Conservation (phyloP, 371 early-diverging fungal species). For the Mucor saturninus region DNA sequence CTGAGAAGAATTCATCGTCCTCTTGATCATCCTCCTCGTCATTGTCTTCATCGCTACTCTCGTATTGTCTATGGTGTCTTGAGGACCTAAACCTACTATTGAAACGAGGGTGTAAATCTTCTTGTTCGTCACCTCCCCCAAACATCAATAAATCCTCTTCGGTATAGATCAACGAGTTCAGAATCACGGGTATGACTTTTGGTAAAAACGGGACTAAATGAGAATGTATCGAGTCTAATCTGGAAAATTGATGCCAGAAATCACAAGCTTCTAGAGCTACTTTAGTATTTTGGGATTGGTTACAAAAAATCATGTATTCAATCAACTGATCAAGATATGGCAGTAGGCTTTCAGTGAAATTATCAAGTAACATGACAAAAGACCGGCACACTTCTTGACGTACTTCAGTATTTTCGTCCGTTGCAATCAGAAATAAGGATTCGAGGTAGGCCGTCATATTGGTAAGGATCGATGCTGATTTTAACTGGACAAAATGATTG, state of each 20-base stretch:
- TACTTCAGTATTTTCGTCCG: conserved; percentile 72
- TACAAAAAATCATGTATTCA: conserved; percentile 91
- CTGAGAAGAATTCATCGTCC: conserved; percentile 85
- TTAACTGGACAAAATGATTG: conserved; percentile 77
- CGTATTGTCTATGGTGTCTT: conserved; percentile 33
- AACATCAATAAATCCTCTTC: conserved; percentile 82
- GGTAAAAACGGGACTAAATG: conserved; percentile 77
- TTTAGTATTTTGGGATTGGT: conserved; percentile 74
- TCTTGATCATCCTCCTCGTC: conserved; percentile 89
- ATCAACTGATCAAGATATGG: conserved; percentile 81
- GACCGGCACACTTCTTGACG: conserved; percentile 89
- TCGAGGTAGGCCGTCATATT: conserved; percentile 73
- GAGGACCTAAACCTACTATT: conserved; percentile 47
- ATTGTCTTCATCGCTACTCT: conserved; percentile 39
- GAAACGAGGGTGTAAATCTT: conserved; percentile 84
- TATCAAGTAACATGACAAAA: conserved; percentile 84
- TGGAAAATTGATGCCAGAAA: conserved; percentile 93
- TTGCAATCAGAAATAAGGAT: conserved; percentile 78
- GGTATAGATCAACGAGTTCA: conserved; percentile 90
- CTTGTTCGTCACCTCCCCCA: conserved; percentile 73
- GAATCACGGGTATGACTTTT: conserved; percentile 80
- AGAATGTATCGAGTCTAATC: conserved; percentile 72
- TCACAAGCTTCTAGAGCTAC: conserved; percentile 96
- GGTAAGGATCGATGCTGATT: conserved; percentile 64
- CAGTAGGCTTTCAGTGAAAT: conserved; percentile 74